Conservation (phyloP, 1,284 basidiomycete genomes). For the Chondrostereum purpureum region DNA sequence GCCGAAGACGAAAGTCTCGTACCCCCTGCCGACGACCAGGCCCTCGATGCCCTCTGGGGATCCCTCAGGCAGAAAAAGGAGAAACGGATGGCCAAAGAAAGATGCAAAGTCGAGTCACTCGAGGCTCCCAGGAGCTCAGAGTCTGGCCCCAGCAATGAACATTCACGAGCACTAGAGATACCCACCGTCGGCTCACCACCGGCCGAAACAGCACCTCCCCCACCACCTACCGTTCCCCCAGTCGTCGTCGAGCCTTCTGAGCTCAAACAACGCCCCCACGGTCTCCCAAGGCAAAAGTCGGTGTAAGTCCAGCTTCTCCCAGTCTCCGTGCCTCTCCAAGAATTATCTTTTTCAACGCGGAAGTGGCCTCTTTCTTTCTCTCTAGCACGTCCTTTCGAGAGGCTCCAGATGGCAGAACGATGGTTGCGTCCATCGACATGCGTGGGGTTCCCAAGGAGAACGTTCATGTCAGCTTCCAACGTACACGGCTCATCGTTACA, state of each 20-base stretch:
- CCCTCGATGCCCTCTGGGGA: slow-evolving; percentile 57
- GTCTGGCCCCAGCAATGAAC: neutral
- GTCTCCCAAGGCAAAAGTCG: slow-evolving; percentile 48
- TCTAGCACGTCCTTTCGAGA: slow-evolving; percentile 57
- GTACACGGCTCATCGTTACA: slow-evolving; percentile 55
- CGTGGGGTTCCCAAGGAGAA: slow-evolving; percentile 62
- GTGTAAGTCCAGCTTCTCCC: slow-evolving; percentile 36
- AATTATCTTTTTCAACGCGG: slow-evolving; percentile 12
- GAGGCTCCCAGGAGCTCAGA: slow-evolving; percentile 18
- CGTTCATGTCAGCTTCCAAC: slow-evolving; percentile 65
- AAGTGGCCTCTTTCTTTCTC: slow-evolving; percentile 12
- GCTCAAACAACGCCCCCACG: slow-evolving; percentile 22
- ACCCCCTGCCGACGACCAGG: slow-evolving; percentile 35
- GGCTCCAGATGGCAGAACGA: slow-evolving; percentile 56
- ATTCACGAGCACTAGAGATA: slow-evolving; percentile 5
- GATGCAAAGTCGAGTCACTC: slow-evolving; percentile 61
- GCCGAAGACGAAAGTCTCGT: slow-evolving; percentile 30
- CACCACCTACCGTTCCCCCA: no score
- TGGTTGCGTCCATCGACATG: slow-evolving; percentile 52
- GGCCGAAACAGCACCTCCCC: no score
- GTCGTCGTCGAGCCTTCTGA: neutral
- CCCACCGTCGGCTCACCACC: slow-evolving; percentile 8
- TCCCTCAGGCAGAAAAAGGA: slow-evolving; percentile 56
- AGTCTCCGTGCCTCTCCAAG: slow-evolving; percentile 9
- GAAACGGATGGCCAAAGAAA: slow-evolving; percentile 53